Evolutionary conservation across 2,329 filamentous ascomycete species (phyloP).

Genomic region (Fusarium nanum): DNA sequence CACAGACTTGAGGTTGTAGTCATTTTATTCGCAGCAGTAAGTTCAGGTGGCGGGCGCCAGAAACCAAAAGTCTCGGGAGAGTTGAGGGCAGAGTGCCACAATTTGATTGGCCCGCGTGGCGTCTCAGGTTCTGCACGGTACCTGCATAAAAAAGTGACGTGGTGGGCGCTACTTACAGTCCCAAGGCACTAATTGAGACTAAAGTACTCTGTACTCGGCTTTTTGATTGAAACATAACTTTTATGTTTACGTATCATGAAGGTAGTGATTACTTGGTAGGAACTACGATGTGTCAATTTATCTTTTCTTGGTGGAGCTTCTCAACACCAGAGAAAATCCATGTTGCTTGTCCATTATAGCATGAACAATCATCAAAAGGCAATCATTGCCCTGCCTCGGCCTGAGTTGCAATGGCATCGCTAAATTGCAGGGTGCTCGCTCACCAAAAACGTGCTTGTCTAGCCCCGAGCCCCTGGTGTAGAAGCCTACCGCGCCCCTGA

Average conservation of each 20-base stretch:
- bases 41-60: constrained; percentile 37
- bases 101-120: constrained; percentile 49
- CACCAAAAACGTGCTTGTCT: constrained; percentile 20
- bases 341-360: constrained; percentile 6
- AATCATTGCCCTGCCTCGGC: neutral
- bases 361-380: constrained; percentile 21
- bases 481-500: constrained; percentile 32
- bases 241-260: constrained; percentile 8
- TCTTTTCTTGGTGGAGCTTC: neutral
- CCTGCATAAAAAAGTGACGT: constrained; percentile 45
- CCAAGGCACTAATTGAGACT: neutral
- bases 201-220: neutral
- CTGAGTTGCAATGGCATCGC: constrained; percentile 5
- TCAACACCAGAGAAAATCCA: constrained; percentile 5
- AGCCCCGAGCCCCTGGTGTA: constrained; percentile 22
- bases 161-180: constrained; percentile 26
- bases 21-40: constrained; percentile 18
- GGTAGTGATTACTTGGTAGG: neutral
- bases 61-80: constrained; percentile 32
- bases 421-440: constrained; percentile 38
- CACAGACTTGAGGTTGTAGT: constrained; percentile 2
- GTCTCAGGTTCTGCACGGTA: constrained; percentile 51
- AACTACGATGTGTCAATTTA: neutral
- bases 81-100: constrained; percentile 7
- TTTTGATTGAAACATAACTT: constrained; percentile 15